Evolutionary conservation across 108 stramenopile genomes (phyloP).

Genomic region (Thalassiosira profunda): DNA sequence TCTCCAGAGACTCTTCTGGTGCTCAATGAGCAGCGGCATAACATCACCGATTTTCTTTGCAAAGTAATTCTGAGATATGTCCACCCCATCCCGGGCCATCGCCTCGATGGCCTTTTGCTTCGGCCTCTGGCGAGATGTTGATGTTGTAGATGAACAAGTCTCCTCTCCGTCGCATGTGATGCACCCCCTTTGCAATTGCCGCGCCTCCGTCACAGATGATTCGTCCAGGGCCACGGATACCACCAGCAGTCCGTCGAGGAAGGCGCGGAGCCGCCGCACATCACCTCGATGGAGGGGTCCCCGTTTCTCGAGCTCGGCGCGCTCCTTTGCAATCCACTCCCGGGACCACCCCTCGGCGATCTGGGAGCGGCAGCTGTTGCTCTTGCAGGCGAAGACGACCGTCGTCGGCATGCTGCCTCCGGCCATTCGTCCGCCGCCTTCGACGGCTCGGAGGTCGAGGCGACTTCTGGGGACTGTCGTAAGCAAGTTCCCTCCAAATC

Average conservation of each 20-base stretch:
- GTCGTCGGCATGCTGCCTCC: constrained; percentile 45
- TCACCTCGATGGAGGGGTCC: too few relatives aligned
- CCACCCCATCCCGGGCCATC: constrained; percentile 51
- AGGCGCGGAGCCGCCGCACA: constrained; percentile 9
- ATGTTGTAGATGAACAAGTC: background rate
- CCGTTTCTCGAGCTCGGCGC: constrained; percentile 5
- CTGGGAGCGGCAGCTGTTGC: constrained; percentile 55
- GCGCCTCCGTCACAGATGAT: constrained; percentile 3
- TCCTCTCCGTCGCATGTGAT: constrained; percentile 37
- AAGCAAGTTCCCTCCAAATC: too few relatives aligned
- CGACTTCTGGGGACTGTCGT: too few relatives aligned
- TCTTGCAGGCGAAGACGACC: constrained; percentile 54
- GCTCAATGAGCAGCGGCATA: too few relatives aligned
- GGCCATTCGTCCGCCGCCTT: too few relatives aligned
- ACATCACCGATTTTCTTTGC: constrained; percentile 47
- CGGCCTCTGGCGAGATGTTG: constrained; percentile 10
- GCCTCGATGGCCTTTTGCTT: constrained; percentile 48
- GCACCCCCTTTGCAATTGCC: too few relatives aligned
- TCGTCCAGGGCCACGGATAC: constrained; percentile 44
- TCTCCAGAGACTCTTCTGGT: too few relatives aligned
- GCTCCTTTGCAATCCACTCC: constrained; percentile 37
- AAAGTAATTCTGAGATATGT: constrained; percentile 56
- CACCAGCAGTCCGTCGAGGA: constrained; percentile 32
- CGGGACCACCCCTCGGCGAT: constrained; percentile 60
- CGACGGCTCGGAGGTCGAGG: too few relatives aligned